These are phyloP conservation scores for Sclerotinia trifoliorum DNA, from an alignment of 2,329 filamentous ascomycete genomes.

Conservation along the genomic window DNA sequence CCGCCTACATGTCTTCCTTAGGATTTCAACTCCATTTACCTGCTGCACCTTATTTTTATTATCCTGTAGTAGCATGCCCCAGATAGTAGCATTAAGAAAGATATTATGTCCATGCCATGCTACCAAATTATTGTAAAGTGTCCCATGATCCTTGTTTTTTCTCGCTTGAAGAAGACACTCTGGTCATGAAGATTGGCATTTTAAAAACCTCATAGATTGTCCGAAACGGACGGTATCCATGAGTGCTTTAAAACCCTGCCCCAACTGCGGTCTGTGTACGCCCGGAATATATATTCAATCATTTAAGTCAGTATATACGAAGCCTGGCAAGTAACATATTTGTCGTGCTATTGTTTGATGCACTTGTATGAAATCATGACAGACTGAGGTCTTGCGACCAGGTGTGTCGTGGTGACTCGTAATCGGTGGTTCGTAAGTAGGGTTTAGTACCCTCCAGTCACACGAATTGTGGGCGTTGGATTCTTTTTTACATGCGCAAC, in stretches of 20 bases:
- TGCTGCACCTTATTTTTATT: conserved; percentile 6
- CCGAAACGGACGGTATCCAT: neutral
- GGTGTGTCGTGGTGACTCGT: neutral
- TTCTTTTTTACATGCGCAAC: neutral
- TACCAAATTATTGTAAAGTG: neutral
- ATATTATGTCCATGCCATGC: conserved; percentile 12
- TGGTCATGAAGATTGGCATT: neutral
- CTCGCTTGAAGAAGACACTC: conserved; percentile 3
- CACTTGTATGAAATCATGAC: neutral
- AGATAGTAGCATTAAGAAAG: conserved; percentile 15
- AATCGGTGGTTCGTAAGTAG: neutral
- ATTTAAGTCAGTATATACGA: neutral
- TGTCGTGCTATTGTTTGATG: neutral
- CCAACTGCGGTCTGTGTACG: neutral
- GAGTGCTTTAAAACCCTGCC: neutral
- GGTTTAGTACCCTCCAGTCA: neutral
- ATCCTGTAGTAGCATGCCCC: conserved; percentile 4
- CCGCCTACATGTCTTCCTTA: conserved; percentile 11
- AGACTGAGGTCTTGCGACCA: neutral
- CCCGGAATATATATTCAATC: neutral
- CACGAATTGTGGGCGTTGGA: neutral
- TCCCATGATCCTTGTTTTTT: neutral
- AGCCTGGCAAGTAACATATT: neutral
- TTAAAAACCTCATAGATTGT: neutral
- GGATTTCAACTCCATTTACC: conserved; percentile 6